Evolutionary conservation across 2,329 filamentous ascomycete species (phyloP).

Genomic region (Dothiorella sarmentorum): DNA sequence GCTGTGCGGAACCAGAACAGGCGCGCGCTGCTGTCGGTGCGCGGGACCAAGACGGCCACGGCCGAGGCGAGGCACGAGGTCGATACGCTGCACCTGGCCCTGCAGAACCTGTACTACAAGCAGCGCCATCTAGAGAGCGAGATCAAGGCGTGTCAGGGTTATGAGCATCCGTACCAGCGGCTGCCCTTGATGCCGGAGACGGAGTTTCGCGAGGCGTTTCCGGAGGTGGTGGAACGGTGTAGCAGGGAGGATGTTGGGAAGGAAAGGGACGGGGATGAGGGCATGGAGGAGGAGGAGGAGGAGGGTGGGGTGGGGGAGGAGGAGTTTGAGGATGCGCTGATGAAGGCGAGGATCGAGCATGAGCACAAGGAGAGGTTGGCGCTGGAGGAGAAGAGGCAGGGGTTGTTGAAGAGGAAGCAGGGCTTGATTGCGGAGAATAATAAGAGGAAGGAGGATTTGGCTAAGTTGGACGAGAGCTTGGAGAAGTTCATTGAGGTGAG

Average conservation of each 20-base stretch:
- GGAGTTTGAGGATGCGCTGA: conserved; percentile 78
- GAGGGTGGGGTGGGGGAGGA: conserved; percentile 84
- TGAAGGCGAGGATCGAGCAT: conserved; percentile 86
- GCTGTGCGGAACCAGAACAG: conserved; percentile 71
- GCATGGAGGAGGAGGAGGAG: conserved; percentile 86
- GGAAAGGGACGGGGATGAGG: conserved; percentile 77
- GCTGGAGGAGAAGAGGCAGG: conserved; percentile 77
- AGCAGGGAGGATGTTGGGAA: conserved; percentile 75
- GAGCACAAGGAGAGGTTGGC: conserved; percentile 81
- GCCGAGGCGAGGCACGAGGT: conserved; percentile 87
- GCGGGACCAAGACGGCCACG: conserved; percentile 81
- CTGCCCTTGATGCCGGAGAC: conserved; percentile 81
- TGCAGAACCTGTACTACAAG: conserved; percentile 96
- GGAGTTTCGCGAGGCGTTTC: conserved; percentile 73
- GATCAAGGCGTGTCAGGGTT: conserved; percentile 84
- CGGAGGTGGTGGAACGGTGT: conserved; percentile 52
- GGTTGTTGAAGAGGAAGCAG: conserved; percentile 61
- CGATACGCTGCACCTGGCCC: conserved; percentile 82
- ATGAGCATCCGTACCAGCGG: conserved; percentile 88
- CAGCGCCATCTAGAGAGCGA: conserved; percentile 87
- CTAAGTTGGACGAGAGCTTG: conserved; percentile 83
- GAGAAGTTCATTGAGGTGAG: conserved; percentile 89
- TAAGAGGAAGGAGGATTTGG: conserved; percentile 87
- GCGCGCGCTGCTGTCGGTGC: conserved; percentile 72
- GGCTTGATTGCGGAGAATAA: conserved; percentile 74